Evolutionary conservation across 164 flowering plant genomes (phyloP).

Genomic region (Vitis amurensis): DNA sequence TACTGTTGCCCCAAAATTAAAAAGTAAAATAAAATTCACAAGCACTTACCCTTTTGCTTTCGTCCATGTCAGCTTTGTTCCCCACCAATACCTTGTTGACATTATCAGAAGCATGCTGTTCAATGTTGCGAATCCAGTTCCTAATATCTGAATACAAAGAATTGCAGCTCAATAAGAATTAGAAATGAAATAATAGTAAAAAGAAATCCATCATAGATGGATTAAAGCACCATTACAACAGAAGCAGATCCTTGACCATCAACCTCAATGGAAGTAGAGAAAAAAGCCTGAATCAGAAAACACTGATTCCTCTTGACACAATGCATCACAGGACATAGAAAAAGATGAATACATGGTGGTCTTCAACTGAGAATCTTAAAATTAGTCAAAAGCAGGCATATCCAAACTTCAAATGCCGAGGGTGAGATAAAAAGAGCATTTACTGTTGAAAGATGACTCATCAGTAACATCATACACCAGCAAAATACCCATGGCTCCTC

Average conservation of each 20-base stretch:
- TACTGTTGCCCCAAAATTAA: too few relatives aligned
- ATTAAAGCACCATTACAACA: not conserved
- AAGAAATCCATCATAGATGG: not conserved
- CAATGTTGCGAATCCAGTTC: slow-evolving; percentile 41
- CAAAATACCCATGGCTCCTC: slow-evolving; percentile 54
- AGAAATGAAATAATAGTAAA: not conserved
- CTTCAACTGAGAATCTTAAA: not conserved
- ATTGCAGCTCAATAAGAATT: slow-evolving; percentile 1
- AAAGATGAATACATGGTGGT: not conserved
- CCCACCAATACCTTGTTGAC: slow-evolving; percentile 42
- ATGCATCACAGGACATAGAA: not conserved
- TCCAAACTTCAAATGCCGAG: not conserved
- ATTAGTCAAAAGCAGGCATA: not conserved
- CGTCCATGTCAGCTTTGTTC: slow-evolving; percentile 51
- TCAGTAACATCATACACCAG: slow-evolving; percentile 51
- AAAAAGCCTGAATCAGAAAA: not conserved
- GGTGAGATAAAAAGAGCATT: not conserved
- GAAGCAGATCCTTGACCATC: not conserved
- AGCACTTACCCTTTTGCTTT: slow-evolving; percentile 39
- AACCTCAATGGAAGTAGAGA: not conserved
- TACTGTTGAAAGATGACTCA: slow-evolving; percentile 50
- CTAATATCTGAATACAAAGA: slow-evolving; percentile 23
- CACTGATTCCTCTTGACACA: not conserved
- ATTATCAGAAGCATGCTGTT: slow-evolving; percentile 39
- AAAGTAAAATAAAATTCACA: too few relatives aligned